Evolutionary conservation across 352 stramenopile species (phyloP).

Genomic region (Phytophthora pisi): DNA sequence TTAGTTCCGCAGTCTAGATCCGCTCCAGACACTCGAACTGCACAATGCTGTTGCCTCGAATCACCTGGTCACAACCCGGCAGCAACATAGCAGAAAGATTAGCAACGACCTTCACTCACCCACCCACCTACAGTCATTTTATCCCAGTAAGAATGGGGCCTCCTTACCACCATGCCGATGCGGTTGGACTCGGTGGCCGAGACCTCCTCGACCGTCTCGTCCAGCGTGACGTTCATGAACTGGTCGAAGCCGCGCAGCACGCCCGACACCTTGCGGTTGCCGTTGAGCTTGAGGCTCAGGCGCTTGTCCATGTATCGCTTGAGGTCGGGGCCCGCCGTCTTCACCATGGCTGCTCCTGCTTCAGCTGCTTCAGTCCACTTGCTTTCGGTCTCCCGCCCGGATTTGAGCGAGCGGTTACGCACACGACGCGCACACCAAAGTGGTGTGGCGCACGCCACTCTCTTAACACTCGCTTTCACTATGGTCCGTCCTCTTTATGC

Average conservation of each 20-base stretch:
- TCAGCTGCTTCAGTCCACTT: constrained; percentile 14
- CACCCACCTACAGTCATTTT: neutral
- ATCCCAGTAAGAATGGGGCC: too few relatives aligned
- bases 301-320: constrained; percentile 96
- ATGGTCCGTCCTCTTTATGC: constrained; percentile 11
- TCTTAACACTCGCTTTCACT: constrained; percentile 10
- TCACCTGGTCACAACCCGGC: constrained; percentile 33
- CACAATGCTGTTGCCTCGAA: constrained; percentile 91
- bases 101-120: constrained; percentile 3
- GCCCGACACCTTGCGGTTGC: constrained; percentile 94
- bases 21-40: constrained; percentile 90
- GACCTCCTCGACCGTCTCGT: constrained; percentile 93
- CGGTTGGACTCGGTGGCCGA: constrained; percentile 85
- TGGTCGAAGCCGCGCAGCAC: constrained; percentile 96
- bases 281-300: constrained; percentile 94
- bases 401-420: neutral
- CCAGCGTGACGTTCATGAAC: constrained; percentile 97
- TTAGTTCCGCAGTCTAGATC: constrained; percentile 43
- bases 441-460: constrained; percentile 10
- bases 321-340: constrained; percentile 82
- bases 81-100: too few relatives aligned
- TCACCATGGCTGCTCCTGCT: constrained; percentile 58
- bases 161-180: constrained; percentile 93
- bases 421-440: constrained; percentile 20
- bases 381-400: neutral